phyloP scores from a whole-genome alignment of 1,139 yeast genomes.

The Yamadazyma dendronema region DNA sequence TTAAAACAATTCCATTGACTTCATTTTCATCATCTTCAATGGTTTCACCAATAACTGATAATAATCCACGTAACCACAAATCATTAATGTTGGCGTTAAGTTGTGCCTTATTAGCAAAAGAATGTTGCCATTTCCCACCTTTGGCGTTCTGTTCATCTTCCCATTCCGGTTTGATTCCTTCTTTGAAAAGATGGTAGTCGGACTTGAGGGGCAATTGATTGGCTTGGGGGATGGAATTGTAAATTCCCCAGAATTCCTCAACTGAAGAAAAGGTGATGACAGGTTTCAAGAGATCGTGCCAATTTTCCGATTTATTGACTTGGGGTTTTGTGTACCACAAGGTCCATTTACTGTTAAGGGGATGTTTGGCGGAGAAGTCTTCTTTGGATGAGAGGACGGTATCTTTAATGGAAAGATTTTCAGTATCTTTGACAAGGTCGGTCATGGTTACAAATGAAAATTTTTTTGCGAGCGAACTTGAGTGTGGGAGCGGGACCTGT shows the following conservation, averaged over 20 bases:
- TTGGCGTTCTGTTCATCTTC: constrained; percentile 84
- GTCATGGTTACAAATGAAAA: constrained; percentile 34
- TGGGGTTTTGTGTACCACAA: constrained; percentile 97
- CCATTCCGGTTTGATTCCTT: constrained; percentile 98
- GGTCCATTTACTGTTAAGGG: constrained; percentile 91
- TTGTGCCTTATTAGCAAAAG: constrained; percentile 65
- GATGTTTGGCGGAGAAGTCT: constrained; percentile 82
- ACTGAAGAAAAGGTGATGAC: constrained; percentile 90
- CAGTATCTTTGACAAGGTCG: constrained; percentile 54
- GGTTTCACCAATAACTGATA: constrained; percentile 94
- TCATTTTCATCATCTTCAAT: constrained; percentile 86
- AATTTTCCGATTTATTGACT: constrained; percentile 73
- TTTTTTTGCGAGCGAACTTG: constrained; percentile 10
- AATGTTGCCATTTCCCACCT: constrained; percentile 89
- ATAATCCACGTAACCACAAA: constrained; percentile 87
- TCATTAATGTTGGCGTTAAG: constrained; percentile 69
- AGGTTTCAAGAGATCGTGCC: constrained; percentile 93
- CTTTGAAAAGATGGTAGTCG: constrained; percentile 93
- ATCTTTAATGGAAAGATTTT: constrained; percentile 47
- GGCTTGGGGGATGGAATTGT: constrained; percentile 91
- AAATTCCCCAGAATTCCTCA: constrained; percentile 99
- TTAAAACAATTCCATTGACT: constrained; percentile 93
- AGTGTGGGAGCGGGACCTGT: too few relatives aligned
- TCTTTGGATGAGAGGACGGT: constrained; percentile 69
- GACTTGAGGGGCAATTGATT: constrained; percentile 88